phyloP scores from a whole-genome alignment of 2,329 filamentous ascomycete species.

The Zymoseptoria brevis region DNA sequence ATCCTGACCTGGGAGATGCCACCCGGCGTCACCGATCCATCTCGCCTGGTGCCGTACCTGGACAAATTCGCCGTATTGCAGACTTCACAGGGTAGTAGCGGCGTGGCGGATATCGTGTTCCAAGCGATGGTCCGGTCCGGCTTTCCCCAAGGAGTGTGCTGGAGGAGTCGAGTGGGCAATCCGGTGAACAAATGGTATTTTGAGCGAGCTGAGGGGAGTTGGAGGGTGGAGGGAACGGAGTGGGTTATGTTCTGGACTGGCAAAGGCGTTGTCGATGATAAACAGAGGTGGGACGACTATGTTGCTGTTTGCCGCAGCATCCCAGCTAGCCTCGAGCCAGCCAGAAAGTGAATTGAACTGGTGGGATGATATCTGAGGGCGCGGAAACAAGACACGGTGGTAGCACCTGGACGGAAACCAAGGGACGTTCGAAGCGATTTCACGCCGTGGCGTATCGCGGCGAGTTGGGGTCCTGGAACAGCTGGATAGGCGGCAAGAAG shows the following conservation, averaged over 20 bases:
- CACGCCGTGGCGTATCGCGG: too few species aligned
- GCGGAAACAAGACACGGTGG: too few species aligned
- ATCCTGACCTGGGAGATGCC: conserved; percentile 91
- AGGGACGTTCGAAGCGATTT: too few species aligned
- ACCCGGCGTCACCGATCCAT: conserved; percentile 35
- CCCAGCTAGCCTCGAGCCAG: conserved; percentile 40
- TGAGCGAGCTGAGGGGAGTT: conserved; percentile 74
- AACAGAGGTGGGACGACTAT: conserved; percentile 41
- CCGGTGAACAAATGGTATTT: conserved; percentile 99
- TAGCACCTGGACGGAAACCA: too few species aligned
- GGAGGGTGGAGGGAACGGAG: conserved; percentile 70
- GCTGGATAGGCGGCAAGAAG: too few species aligned
- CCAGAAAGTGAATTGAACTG: conserved; percentile 12
- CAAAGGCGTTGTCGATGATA: conserved; percentile 46
- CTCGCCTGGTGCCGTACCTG: conserved; percentile 77
- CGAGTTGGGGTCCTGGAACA: too few species aligned
- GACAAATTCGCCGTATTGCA: conserved; percentile 96
- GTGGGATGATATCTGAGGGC: too few species aligned
- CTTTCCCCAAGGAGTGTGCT: conserved; percentile 83
- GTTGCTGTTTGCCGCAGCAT: conserved; percentile 41
- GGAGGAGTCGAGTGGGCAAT: conserved; percentile 82
- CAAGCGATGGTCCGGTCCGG: conserved; percentile 88
- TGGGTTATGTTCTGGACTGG: conserved; percentile 99
- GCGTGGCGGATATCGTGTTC: conserved; percentile 92
- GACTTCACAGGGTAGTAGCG: conserved; percentile 70